Conservation (phyloP, 257 asterid genomes). For the Solanum sitiens region DNA sequence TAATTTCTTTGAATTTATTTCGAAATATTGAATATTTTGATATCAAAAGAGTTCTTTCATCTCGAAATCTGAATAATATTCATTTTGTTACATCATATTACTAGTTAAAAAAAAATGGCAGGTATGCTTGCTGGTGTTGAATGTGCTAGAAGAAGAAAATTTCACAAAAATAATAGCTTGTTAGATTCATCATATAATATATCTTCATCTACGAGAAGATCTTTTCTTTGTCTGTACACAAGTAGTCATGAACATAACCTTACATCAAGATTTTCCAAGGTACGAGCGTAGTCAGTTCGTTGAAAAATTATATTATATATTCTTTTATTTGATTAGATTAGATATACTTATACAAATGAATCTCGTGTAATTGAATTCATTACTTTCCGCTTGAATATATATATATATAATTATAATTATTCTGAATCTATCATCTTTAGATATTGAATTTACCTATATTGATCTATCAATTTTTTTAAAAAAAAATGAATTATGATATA, state of each 20-base stretch:
- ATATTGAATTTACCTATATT: background rate
- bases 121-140: conserved; percentile 70
- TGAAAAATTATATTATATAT: background rate
- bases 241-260: conserved; percentile 21
- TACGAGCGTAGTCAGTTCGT: background rate
- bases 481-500: background rate
- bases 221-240: conserved; percentile 34
- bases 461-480: background rate
- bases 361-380: background rate
- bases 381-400: background rate
- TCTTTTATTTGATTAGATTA: background rate
- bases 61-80: background rate
- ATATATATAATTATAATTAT: background rate
- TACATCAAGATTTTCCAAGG: conserved; percentile 19
- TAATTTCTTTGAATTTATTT: background rate
- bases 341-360: background rate
- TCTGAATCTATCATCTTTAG: background rate
- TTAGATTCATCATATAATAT: conserved; percentile 9
- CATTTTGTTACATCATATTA: background rate
- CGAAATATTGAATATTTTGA: background rate
- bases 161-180: conserved; percentile 24
- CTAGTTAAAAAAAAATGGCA: conserved; percentile 15
- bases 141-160: conserved; percentile 50
- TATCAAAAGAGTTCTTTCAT: background rate
- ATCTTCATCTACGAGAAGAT: conserved; percentile 20